These are phyloP conservation scores for Boletellus deceptivus DNA, from an alignment of 1,284 basidiomycete species.

Conservation along the genomic window DNA sequence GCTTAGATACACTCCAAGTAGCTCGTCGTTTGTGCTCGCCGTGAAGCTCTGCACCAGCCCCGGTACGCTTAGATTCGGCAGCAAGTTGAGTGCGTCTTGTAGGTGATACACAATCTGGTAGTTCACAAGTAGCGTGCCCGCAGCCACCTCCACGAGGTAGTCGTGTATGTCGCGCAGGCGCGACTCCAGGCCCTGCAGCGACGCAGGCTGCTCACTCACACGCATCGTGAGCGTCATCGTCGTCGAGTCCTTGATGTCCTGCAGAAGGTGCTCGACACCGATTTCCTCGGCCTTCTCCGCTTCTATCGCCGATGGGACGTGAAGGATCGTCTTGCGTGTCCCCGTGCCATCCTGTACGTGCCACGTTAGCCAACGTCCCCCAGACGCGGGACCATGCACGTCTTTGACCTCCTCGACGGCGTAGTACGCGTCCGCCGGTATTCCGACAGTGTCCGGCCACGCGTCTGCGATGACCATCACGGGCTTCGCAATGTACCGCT, in stretches of 20 bases:
- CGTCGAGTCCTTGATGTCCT: slow-evolving; percentile 93
- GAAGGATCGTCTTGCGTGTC: slow-evolving; percentile 76
- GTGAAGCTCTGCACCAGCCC: slow-evolving; percentile 80
- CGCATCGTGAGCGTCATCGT: slow-evolving; percentile 92
- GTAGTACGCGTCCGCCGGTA: slow-evolving; percentile 97
- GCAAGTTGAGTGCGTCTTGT: slow-evolving; percentile 92
- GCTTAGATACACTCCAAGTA: slow-evolving; percentile 92
- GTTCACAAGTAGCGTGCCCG: slow-evolving; percentile 85
- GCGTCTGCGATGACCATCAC: slow-evolving; percentile 99
- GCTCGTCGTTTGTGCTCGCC: slow-evolving; percentile 90
- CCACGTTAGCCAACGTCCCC: not conserved
- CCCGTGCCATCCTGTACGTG: slow-evolving; percentile 68
- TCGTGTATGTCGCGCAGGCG: slow-evolving; percentile 85
- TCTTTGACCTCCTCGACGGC: slow-evolving; percentile 99
- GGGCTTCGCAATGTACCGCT: slow-evolving; percentile 86
- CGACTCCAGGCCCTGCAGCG: slow-evolving; percentile 88
- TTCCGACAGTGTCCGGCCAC: slow-evolving; percentile 85
- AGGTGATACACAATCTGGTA: slow-evolving; percentile 96
- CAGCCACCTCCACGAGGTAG: slow-evolving; percentile 82
- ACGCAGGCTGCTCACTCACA: slow-evolving; percentile 87
- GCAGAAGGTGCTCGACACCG: slow-evolving; percentile 95
- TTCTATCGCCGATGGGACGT: slow-evolving; percentile 59
- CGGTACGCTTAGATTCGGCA: slow-evolving; percentile 79
- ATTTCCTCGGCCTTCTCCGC: slow-evolving; percentile 99
- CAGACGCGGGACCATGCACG: slow-evolving; percentile 39